Base-by-base conservation (phyloP, 1,284 basidiomycete genomes). In the Veloporphyrellus conicus region DNA sequence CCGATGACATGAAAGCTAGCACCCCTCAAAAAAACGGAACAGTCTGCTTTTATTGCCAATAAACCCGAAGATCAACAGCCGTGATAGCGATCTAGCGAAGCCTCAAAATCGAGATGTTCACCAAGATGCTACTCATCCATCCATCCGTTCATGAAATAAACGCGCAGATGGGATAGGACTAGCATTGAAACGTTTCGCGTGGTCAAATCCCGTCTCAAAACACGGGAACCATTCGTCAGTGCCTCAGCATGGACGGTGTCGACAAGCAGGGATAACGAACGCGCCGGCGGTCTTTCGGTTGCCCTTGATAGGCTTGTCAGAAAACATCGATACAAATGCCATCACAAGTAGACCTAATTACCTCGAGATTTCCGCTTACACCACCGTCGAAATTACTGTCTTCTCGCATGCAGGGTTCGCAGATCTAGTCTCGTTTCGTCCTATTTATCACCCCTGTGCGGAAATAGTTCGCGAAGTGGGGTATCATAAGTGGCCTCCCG, bases 321-420 rank as follows among this genome's bases (percentile, higher is more conserved):
- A 3, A 12, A 38, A 23, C 6, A 7, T 50, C 27, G 33, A 23
- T 25, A n/a, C 18, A 1, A n/a, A 32, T 12, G 3, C 31, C 15
- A 3, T 48, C 34, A 32, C 6, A 12, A 28, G 22, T 10, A 36
- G 4, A 25, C 14, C 14, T 33, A 29, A 1, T 31, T 39, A 57
- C 55, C 46, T 54, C 2, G 35, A 6, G 8, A n/a, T 23, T 39
- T 54, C n/a, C 16, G 54, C 20, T 36, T 14, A 23, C 35, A 31
- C 51, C 54, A 49, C 54, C 54, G 57, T 37, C 37, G 51, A 25
- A 54, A 43, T n/a, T 9, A 57, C 41, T 1, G 54, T 42, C n/a
- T 19, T 19, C 47, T 12, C 2, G 36, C 4, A 51, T 38, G 12
- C 54, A 55, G 12, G 38, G 18, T 0, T 2, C 0, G 27, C 56